Evolutionary conservation across 768 basidiomycete species (phyloP).

Genomic region (Rhizopogon roseolus): DNA sequence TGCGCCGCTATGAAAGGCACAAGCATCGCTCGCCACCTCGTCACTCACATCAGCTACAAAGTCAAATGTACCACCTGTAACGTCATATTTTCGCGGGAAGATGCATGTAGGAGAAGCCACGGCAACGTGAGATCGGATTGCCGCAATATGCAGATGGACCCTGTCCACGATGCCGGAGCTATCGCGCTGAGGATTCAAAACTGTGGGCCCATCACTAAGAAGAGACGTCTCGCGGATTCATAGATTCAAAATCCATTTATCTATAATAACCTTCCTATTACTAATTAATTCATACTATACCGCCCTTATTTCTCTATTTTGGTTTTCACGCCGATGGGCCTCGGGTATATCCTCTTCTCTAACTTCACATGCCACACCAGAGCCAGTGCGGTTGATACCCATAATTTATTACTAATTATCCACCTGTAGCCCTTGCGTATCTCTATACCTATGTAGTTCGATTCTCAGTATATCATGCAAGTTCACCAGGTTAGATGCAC

Average conservation of each 20-base stretch:
- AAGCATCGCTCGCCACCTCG: constrained; percentile 27
- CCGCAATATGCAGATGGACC: neutral
- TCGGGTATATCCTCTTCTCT: neutral
- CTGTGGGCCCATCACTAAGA: constrained; percentile 19
- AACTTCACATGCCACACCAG: neutral
- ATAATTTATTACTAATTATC: neutral
- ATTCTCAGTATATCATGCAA: neutral
- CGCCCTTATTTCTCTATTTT: neutral
- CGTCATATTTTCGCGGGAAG: constrained; percentile 28
- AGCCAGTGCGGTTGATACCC: neutral
- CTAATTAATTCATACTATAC: neutral
- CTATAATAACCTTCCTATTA: too few species aligned
- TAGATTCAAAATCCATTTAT: neutral
- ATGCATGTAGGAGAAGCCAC: constrained; percentile 29
- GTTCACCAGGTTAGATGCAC: neutral
- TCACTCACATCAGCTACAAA: constrained; percentile 26
- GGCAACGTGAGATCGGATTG: constrained; percentile 22
- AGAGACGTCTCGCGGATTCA: constrained; percentile 24
- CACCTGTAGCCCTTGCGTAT: neutral
- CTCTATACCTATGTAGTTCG: too few species aligned
- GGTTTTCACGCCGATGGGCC: neutral
- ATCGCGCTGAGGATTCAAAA: constrained; percentile 23
- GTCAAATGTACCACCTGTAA: constrained; percentile 25
- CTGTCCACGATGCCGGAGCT: constrained; percentile 5
- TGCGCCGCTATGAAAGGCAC: constrained; percentile 26